Base-by-base conservation (phyloP, 495 filamentous ascomycete genomes). In the Aspergillus kassunensis region DNA sequence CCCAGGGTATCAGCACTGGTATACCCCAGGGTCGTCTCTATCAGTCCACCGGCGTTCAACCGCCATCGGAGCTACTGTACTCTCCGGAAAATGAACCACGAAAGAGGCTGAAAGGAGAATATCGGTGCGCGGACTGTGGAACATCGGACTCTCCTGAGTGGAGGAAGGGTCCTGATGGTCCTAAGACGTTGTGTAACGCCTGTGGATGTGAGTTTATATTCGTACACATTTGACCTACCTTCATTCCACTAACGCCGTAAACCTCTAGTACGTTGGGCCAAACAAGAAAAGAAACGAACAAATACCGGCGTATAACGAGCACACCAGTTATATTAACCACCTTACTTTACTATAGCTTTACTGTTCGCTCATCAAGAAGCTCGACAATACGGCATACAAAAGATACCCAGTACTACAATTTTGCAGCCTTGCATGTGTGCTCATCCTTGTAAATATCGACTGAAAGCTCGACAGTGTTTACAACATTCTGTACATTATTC, bases 101-200 rank as follows among this genome's bases (percentile, higher is more conserved):
- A 72, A 90, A 90, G 71, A 91, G 95, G 63, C 69, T 90, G 30
- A 97, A 96, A 71, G 91, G 95, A 57, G 93, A 97, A 72, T 96
- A 97, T 66, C 88, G 95, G 27, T 98, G 93, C 67, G 89, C 88
- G 11, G 93, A 97, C 67, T 98, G 93, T 71, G 93, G 92, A 69
- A 95, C 89, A 2, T 74, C 91, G 2, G 93, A 97, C 58, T 95
- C 89, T 13, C 93, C 93, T 0, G 93, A 98, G 73, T 98, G 93
- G 93, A 79, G 93, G 50, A 97, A 96, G 63, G 93, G 93, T 0
- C 93, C 93, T 0, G 86, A 80, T 47, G 93, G 93, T 6, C 93
- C 93, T 3, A 97, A 98, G 71, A 97, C 92, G 2, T 72, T 98
- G 37, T 98, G 93, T 70, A 98, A 98, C 75, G 93, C 93, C 19